Conservation (phyloP, 2,329 filamentous ascomycete species). For the Ceratocystis destructans region DNA sequence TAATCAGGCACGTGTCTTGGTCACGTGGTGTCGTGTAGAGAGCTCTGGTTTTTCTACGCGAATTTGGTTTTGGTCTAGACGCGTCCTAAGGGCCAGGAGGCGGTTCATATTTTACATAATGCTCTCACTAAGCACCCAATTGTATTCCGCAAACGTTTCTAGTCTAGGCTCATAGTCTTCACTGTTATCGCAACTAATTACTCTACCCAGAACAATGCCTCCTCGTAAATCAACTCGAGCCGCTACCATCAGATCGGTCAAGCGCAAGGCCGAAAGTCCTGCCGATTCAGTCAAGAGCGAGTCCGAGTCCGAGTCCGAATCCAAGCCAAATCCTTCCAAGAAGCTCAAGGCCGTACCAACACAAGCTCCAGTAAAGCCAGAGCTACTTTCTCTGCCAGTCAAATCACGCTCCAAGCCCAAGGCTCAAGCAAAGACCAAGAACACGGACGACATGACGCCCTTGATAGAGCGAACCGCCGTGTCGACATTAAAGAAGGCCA, state of each 20-base stretch:
- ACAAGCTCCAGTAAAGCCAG: not conserved
- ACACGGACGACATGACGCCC: constrained; percentile 37
- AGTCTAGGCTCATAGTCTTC: not conserved
- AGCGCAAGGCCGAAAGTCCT: constrained; percentile 21
- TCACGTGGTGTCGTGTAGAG: constrained; percentile 12
- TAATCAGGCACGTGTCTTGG: not conserved
- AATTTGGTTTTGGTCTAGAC: not conserved
- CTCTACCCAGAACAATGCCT: not conserved
- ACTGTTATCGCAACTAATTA: not conserved
- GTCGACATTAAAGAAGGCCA: constrained; percentile 47
- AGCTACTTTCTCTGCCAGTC: constrained; percentile 12
- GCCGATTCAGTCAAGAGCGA: constrained; percentile 21
- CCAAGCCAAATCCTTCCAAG: constrained; percentile 27
- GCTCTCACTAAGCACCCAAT: too few species aligned
- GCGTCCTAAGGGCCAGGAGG: not conserved
- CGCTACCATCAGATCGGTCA: constrained; percentile 6
- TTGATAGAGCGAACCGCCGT: constrained; percentile 54
- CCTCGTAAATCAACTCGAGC: constrained; percentile 14
- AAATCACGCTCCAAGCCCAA: constrained; percentile 12
- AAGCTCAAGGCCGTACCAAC: constrained; percentile 29
- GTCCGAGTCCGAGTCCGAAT: constrained; percentile 21
- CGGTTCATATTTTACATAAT: too few species aligned
- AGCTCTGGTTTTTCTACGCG: not conserved
- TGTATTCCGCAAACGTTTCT: too few species aligned
- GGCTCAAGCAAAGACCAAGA: constrained; percentile 28